Conservation (phyloP, 768 basidiomycete species). For the Chalciporus sphaerocephalus region DNA sequence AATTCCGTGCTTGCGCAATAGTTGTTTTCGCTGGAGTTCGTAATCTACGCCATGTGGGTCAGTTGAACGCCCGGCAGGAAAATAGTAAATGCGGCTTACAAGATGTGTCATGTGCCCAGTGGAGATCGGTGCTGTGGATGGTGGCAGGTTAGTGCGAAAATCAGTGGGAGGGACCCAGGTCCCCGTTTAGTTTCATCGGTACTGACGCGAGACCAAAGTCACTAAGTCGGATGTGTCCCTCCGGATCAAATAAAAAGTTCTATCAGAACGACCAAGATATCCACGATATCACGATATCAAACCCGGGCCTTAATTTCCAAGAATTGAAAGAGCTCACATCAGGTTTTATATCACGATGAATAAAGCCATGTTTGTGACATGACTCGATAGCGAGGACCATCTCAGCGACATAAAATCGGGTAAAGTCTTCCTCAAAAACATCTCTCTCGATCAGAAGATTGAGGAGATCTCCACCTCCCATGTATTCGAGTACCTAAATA, state of each 20-base stretch:
- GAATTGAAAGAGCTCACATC: constrained; percentile 52
- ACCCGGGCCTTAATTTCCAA: constrained; percentile 28
- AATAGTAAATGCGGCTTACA: constrained; percentile 42
- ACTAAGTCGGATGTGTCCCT: constrained; percentile 91
- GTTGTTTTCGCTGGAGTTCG: constrained; percentile 84
- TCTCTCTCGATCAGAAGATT: constrained; percentile 92
- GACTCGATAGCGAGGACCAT: constrained; percentile 93
- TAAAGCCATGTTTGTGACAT: constrained; percentile 92
- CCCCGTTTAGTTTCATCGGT: constrained; percentile 22
- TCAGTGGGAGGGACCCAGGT: constrained; percentile 16
- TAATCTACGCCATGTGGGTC: constrained; percentile 56
- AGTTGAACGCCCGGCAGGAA: constrained; percentile 7
- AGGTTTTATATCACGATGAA: constrained; percentile 97
- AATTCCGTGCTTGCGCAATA: constrained; percentile 90
- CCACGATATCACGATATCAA: constrained; percentile 24
- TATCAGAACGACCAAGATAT: constrained; percentile 33
- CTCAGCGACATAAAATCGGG: constrained; percentile 94
- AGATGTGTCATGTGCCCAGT: constrained; percentile 96
- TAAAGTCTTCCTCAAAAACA: constrained; percentile 86
- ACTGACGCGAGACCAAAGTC: constrained; percentile 96
- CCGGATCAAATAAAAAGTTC: constrained; percentile 94
- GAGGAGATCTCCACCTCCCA: constrained; percentile 95
- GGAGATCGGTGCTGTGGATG: constrained; percentile 70
- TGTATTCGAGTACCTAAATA: constrained; percentile 81
- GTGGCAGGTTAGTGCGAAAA: constrained; percentile 18